Evolutionary conservation across 2,329 filamentous ascomycete genomes (phyloP).

Genomic region (Pseudogymnoascus sp.): DNA sequence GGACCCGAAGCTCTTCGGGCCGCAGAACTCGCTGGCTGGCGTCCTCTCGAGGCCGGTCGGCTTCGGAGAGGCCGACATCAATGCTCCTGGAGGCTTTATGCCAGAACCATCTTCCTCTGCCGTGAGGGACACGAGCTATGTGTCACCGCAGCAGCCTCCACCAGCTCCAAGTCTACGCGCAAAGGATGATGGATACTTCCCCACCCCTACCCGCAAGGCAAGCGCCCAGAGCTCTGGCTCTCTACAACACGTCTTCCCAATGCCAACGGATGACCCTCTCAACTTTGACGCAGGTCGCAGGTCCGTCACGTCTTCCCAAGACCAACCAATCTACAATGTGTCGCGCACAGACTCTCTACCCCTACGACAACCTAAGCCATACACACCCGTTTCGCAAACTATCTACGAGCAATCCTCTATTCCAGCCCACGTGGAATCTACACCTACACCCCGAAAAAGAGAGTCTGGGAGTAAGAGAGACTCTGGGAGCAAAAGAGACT

Average conservation of each 20-base stretch:
- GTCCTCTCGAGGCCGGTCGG: slow-evolving; percentile 50
- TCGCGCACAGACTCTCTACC: slow-evolving; percentile 50
- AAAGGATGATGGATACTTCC: background rate
- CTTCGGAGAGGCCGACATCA: slow-evolving; percentile 38
- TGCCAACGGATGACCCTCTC: slow-evolving; percentile 58
- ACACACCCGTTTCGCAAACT: slow-evolving; percentile 61
- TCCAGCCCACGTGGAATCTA: background rate
- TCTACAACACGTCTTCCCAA: slow-evolving; percentile 59
- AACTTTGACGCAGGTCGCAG: slow-evolving; percentile 51
- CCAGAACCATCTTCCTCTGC: background rate
- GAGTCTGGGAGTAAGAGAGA: background rate
- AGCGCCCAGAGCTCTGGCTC: slow-evolving; percentile 19
- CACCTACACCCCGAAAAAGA: slow-evolving; percentile 7
- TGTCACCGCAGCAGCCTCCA: slow-evolving; percentile 5
- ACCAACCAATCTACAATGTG: slow-evolving; percentile 28
- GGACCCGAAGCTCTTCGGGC: slow-evolving; percentile 52
- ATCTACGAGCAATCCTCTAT: slow-evolving; percentile 48
- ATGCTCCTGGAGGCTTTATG: slow-evolving; percentile 13
- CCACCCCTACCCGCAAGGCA: background rate
- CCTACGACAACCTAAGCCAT: slow-evolving; percentile 79
- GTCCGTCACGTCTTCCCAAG: slow-evolving; percentile 41
- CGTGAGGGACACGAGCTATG: background rate
- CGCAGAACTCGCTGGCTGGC: slow-evolving; percentile 53
- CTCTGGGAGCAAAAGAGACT: background rate
- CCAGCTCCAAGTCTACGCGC: slow-evolving; percentile 17